Conservation (phyloP, 1,284 basidiomycete genomes). For the Trametes sp. region DNA sequence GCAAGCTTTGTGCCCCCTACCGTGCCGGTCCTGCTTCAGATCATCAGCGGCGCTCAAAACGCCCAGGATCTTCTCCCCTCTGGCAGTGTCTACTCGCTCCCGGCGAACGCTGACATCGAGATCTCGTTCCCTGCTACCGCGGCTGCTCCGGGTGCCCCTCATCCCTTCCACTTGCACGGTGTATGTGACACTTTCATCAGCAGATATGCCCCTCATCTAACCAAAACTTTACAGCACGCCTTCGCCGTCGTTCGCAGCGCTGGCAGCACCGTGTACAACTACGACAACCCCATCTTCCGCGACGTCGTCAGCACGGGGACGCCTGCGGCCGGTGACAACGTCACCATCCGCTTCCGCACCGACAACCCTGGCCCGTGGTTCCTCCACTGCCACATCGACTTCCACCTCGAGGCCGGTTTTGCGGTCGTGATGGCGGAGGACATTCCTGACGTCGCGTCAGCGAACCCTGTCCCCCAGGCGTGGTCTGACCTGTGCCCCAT, state of each 20-base stretch:
- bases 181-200: constrained; percentile 31
- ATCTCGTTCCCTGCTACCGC: constrained; percentile 41
- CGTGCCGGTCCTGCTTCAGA: constrained; percentile 40
- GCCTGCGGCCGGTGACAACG: constrained; percentile 38
- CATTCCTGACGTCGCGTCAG: constrained; percentile 22
- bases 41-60: constrained; percentile 37
- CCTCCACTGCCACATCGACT: constrained; percentile 39
- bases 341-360: constrained; percentile 39
- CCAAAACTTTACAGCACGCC: constrained; percentile 27
- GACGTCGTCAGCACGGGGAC: constrained; percentile 44
- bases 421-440: constrained; percentile 40
- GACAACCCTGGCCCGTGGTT: constrained; percentile 40
- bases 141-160: constrained; percentile 40
- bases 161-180: constrained; percentile 52
- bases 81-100: constrained; percentile 42
- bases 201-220: neutral
- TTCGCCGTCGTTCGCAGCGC: constrained; percentile 44
- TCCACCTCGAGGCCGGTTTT: constrained; percentile 38
- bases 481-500: constrained; percentile 36
- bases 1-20: constrained; percentile 36
- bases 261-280: constrained; percentile 41
- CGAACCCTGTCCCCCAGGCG: constrained; percentile 31
- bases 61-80: constrained; percentile 41
- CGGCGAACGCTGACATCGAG: constrained; percentile 43
- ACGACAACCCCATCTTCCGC: constrained; percentile 43